Evolutionary conservation across 805 yeast genomes (phyloP).

Genomic region (Ogataea ganodermae): DNA sequence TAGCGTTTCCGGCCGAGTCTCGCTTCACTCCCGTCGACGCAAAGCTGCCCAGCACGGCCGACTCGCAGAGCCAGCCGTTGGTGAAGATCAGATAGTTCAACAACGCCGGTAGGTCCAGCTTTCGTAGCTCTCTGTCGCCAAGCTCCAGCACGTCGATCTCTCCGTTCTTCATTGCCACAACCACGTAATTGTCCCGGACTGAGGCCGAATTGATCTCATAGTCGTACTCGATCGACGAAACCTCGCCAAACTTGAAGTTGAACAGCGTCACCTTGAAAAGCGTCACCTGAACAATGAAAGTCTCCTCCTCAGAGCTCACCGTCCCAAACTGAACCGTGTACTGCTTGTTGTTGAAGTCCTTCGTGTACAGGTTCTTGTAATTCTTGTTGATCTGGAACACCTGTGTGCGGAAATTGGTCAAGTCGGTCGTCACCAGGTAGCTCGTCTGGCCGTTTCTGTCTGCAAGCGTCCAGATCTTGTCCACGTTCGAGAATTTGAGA

Average conservation of each 20-base stretch:
- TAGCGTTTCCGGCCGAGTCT: constrained; percentile 25
- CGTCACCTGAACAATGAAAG: constrained; percentile 73
- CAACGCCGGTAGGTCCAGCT: constrained; percentile 37
- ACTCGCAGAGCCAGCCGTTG: constrained; percentile 63
- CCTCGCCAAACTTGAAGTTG: constrained; percentile 58
- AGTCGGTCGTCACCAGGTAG: constrained; percentile 73
- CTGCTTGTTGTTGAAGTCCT: constrained; percentile 63
- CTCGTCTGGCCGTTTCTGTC: constrained; percentile 41
- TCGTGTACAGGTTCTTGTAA: constrained; percentile 60
- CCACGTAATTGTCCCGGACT: constrained; percentile 60
- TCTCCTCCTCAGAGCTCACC: constrained; percentile 36
- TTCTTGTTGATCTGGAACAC: constrained; percentile 63
- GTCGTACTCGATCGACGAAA: constrained; percentile 53
- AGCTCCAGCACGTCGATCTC: constrained; percentile 61
- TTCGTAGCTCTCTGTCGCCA: constrained; percentile 25
- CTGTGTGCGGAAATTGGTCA: constrained; percentile 62
- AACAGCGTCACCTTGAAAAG: constrained; percentile 63
- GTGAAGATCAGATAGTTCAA: constrained; percentile 53
- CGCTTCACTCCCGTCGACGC: constrained; percentile 33
- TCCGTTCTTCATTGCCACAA: constrained; percentile 68
- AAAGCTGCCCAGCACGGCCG: constrained; percentile 47
- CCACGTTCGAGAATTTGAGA: constrained; percentile 68
- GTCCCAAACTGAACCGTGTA: constrained; percentile 69
- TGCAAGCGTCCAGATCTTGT: constrained; percentile 72
- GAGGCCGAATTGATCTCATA: constrained; percentile 66